Evolutionary conservation across 2,329 filamentous ascomycete species (phyloP), one percentile per base, ranked within the genome.

Genomic region (Pestalotiopsis sp.): DNA sequence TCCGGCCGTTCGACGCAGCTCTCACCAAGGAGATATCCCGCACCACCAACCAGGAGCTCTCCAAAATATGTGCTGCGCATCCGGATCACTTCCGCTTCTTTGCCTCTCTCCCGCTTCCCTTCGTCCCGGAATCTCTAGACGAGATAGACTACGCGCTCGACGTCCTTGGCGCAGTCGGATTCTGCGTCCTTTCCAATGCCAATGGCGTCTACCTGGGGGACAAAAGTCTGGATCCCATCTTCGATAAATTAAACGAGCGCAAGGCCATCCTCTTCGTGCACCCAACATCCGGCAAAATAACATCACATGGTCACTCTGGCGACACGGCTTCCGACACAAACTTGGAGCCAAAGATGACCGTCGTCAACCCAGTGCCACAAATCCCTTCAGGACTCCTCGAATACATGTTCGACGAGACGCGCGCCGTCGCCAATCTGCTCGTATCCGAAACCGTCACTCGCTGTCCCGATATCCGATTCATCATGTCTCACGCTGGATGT

Each of bases 381-480:
- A 25, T 64, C 7, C 61, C 61, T 4, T 64, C 61, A 12, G 61
- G 61, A 17, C 61, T 64, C 36, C 39, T 64, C 3, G 61, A 64
- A 64, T 64, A 64, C 9, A 64, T 64, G 61, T 64, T 64, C 31
- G 61, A 64, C 61, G 61, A 64, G n/a, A 64, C 61, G n/a, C 31
- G 61, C 13, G 61, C 61, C 2, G 7, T 64, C 61, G n/a, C 39
- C 12, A 64, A 64, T 49, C 61, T 64, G n/a, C 39, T 64, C 23
- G n/a, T 64, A 4, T 64, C 61, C 17, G 61, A 39, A 36, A 64
- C 61, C 20, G 61, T 64, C 3, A 64, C 61, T 41, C 61, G 61
- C 36, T 64, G 61, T 31, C 39, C 61, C 9, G n/a, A 64, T 0
- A 64, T 64, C 39, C n/a, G 20, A 52, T 64, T 64, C 39, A 64